phyloP scores from a whole-genome alignment of 2,329 filamentous ascomycete species.

The Arachnopeziza araneosa region DNA sequence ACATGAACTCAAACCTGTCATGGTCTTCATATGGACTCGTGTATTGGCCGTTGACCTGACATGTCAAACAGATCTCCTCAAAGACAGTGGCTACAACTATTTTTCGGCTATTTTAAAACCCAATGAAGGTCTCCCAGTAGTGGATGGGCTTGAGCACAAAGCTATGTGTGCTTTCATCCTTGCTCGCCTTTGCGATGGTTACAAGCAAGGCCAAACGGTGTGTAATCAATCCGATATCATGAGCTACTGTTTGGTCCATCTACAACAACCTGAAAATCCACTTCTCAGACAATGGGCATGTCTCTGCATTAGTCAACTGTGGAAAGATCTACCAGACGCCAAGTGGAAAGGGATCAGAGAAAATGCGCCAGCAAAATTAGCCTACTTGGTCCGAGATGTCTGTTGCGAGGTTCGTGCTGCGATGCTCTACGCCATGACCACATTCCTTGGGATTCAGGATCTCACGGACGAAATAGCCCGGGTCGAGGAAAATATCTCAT shows the following conservation, averaged over 20 bases:
- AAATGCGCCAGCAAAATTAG: conserved; percentile 71
- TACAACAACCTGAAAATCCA: conserved; percentile 81
- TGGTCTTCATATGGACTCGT: conserved; percentile 99
- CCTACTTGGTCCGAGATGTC: conserved; percentile 74
- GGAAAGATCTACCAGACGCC: conserved; percentile 83
- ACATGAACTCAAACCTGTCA: conserved; percentile 89
- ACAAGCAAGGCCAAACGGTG: conserved; percentile 84
- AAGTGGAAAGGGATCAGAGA: conserved; percentile 95
- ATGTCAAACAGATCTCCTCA: conserved; percentile 88
- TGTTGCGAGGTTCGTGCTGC: conserved; percentile 90
- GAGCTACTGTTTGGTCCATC: conserved; percentile 76
- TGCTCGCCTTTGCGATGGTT: conserved; percentile 93
- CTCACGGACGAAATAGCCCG: conserved; percentile 85
- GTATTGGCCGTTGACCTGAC: conserved; percentile 92
- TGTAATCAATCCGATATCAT: conserved; percentile 90
- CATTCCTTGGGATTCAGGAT: conserved; percentile 89
- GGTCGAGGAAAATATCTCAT: conserved; percentile 85
- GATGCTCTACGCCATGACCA: conserved; percentile 89
- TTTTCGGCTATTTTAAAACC: conserved; percentile 91
- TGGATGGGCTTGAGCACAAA: conserved; percentile 88
- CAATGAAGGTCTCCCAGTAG: conserved; percentile 73
- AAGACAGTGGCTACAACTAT: conserved; percentile 91
- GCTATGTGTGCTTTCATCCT: conserved; percentile 99
- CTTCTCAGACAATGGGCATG: conserved; percentile 93
- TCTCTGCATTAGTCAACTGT: conserved; percentile 90